Conservation (phyloP, 2,329 filamentous ascomycete genomes). For the Botrytis squamosa region DNA sequence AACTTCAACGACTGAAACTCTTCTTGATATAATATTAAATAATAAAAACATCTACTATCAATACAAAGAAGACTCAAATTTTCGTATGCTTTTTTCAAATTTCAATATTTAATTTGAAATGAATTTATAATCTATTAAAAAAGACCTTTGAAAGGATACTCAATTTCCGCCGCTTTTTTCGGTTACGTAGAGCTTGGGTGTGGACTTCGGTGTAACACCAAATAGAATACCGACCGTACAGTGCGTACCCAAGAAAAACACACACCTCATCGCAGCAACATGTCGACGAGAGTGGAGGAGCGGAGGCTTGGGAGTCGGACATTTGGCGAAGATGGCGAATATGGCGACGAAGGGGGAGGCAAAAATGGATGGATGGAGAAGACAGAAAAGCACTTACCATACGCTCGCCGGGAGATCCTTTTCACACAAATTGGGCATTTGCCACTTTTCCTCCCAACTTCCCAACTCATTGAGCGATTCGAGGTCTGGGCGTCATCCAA, state of each 20-base stretch:
- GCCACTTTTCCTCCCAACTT: not conserved
- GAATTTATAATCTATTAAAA: too few species aligned
- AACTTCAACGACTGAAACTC: too few species aligned
- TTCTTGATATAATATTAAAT: too few species aligned
- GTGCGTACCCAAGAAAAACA: not conserved
- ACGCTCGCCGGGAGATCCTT: conserved; percentile 16
- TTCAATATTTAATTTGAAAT: too few species aligned
- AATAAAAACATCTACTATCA: too few species aligned
- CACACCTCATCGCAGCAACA: not conserved
- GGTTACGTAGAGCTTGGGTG: too few species aligned
- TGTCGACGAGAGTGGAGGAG: not conserved
- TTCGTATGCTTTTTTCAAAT: too few species aligned
- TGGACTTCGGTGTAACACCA: not conserved
- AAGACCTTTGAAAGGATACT: too few species aligned
- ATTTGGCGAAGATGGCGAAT: not conserved
- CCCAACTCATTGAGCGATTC: not conserved
- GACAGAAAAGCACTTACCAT: conserved; percentile 13
- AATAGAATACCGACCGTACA: not conserved
- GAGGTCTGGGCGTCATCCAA: not conserved
- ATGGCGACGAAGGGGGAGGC: not conserved
- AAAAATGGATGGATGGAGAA: not conserved
- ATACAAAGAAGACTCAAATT: too few species aligned
- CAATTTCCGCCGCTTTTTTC: too few species aligned
- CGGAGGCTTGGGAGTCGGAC: not conserved
- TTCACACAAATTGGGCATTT: not conserved